A percentile compares a stretch with the other conserved stretches of the same genome.
phyloP scores from a whole-genome alignment of 108 stramenopile species.

The Cyclostephanos invisitatus region DNA sequence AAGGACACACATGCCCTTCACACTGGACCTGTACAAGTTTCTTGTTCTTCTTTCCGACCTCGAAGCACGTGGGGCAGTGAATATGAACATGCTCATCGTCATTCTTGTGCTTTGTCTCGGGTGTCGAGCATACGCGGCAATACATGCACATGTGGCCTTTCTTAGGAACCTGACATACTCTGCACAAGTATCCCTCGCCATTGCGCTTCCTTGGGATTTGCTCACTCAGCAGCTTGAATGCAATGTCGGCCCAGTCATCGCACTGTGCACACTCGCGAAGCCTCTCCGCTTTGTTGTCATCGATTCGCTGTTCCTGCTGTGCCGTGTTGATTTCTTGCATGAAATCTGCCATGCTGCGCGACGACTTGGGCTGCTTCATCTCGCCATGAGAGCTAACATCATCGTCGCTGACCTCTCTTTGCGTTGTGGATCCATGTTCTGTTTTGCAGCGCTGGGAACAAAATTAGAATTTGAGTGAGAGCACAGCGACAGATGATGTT shows the following conservation, averaged over 20 bases:
- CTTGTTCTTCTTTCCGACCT: conserved; percentile 31
- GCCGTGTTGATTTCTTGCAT: conserved; percentile 3
- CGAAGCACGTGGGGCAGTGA: conserved; percentile 23
- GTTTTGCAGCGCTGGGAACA: not conserved
- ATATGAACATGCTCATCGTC: conserved; percentile 21
- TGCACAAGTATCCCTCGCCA: conserved; percentile 31
- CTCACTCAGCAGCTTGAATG: conserved; percentile 15
- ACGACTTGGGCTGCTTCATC: not conserved
- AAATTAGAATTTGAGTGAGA: not conserved
- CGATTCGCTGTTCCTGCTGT: conserved; percentile 15
- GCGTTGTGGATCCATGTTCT: not conserved
- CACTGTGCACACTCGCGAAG: conserved; percentile 6
- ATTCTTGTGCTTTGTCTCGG: conserved; percentile 17
- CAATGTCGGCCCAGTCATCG: not conserved
- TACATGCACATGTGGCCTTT: conserved; percentile 31
- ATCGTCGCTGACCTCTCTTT: conserved; percentile 3
- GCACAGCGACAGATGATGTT: not conserved
- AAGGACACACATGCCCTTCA: conserved; percentile 9
- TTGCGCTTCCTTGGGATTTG: conserved; percentile 26
- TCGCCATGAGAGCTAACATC: conserved; percentile 2
- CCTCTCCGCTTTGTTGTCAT: conserved; percentile 11
- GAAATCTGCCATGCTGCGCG: not conserved
- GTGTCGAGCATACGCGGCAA: conserved; percentile 34
- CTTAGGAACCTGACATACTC: conserved; percentile 24
- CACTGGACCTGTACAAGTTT: conserved; percentile 30